Evolutionary conservation across 331 rosid species (phyloP).

Genomic region (Malus hybrid): DNA sequence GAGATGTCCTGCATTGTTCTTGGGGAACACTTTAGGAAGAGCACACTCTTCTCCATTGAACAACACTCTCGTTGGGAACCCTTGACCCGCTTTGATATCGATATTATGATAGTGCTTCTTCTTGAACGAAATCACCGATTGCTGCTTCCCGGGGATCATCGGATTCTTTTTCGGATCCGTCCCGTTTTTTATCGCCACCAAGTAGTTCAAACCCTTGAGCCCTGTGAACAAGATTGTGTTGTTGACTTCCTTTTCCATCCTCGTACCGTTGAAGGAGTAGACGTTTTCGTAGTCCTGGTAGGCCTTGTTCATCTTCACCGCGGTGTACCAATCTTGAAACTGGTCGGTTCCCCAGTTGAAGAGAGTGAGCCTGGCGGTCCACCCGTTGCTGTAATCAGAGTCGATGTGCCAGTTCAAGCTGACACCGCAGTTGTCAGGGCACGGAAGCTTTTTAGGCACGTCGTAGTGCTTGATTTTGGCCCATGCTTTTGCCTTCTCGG

Average conservation of each 20-base stretch:
- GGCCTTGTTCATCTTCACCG: constrained; percentile 34
- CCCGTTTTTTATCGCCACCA: constrained; percentile 60
- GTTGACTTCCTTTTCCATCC: constrained; percentile 10
- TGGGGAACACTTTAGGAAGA: constrained; percentile 49
- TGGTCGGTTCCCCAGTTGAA: constrained; percentile 57
- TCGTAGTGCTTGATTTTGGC: constrained; percentile 43
- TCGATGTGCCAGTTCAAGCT: constrained; percentile 84
- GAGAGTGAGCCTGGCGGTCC: constrained; percentile 83
- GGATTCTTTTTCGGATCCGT: constrained; percentile 26
- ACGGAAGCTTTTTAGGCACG: constrained; percentile 48
- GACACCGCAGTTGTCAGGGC: constrained; percentile 78
- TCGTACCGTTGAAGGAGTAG: constrained; percentile 73
- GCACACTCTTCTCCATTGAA: constrained; percentile 91
- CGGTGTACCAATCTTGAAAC: constrained; percentile 79
- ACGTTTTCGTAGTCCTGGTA: constrained; percentile 40
- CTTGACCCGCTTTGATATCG: constrained; percentile 39
- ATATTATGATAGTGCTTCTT: constrained; percentile 39
- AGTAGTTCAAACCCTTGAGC: constrained; percentile 30
- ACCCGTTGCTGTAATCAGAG: constrained; percentile 53
- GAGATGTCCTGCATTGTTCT: constrained; percentile 11
- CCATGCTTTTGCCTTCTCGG: constrained; percentile 66
- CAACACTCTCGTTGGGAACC: constrained; percentile 60
- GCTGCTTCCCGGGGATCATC: constrained; percentile 82
- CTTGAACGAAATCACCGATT: constrained; percentile 57
- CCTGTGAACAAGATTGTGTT: constrained; percentile 62